Percentiles rank a stretch among this genome's conserved stretches.
phyloP scores from a whole-genome alignment of 1,284 basidiomycete species.

The Mycena citricolor region DNA sequence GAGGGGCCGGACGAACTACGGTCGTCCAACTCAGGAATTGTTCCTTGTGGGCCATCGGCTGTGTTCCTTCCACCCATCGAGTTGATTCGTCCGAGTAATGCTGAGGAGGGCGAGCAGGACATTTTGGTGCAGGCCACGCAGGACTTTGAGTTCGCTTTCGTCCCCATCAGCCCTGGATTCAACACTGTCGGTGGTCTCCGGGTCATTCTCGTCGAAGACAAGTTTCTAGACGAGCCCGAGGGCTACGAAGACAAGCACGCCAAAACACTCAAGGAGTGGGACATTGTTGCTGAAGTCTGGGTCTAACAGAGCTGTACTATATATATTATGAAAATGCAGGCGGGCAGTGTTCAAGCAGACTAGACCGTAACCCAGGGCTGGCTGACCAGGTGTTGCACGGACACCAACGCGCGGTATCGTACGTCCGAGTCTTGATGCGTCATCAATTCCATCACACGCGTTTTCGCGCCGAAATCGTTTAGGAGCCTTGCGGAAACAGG shows the following conservation, averaged over 20 bases:
- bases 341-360: slow-evolving; percentile 12
- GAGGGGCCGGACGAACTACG: slow-evolving; percentile 36
- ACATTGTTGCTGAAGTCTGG: slow-evolving; percentile 68
- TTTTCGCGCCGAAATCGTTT: slow-evolving; percentile 85
- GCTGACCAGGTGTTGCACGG: slow-evolving; percentile 80
- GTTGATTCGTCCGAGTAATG: slow-evolving; percentile 28
- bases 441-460: slow-evolving; percentile 93
- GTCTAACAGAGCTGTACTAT: too few relatives aligned
- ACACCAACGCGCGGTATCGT: slow-evolving; percentile 86
- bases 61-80: slow-evolving; percentile 44
- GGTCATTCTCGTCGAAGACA: slow-evolving; percentile 58
- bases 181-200: slow-evolving; percentile 62
- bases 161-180: slow-evolving; percentile 57
- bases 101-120: slow-evolving; percentile 28
- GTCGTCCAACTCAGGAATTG: slow-evolving; percentile 34
- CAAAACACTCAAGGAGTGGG: slow-evolving; percentile 61
- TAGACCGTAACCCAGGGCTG: slow-evolving; percentile 66
- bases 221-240: slow-evolving; percentile 32
- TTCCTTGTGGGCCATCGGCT: slow-evolving; percentile 56
- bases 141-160: slow-evolving; percentile 61
- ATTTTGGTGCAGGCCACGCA: slow-evolving; percentile 40
- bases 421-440: slow-evolving; percentile 86
- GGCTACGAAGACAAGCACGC: slow-evolving; percentile 27
- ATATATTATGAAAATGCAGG: too few relatives aligned
- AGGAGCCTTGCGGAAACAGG: slow-evolving; percentile 55